Evolutionary conservation across 2,329 filamentous ascomycete species (phyloP).

Genomic region (Chrysoporthe austroafricana): DNA sequence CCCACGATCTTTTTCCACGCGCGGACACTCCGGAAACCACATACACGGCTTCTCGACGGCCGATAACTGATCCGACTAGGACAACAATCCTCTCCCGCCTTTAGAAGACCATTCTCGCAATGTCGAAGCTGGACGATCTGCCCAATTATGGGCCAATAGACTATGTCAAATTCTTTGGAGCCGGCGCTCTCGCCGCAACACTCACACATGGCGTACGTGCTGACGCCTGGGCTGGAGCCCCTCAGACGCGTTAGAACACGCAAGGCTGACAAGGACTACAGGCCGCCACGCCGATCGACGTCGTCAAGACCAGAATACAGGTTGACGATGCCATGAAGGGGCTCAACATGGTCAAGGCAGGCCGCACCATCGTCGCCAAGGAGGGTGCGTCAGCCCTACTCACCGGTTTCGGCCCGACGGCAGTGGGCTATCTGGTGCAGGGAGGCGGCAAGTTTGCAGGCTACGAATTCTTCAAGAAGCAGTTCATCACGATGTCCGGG

Average conservation of each 20-base stretch:
- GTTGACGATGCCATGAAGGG: slow-evolving; percentile 87
- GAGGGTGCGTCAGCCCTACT: slow-evolving; percentile 81
- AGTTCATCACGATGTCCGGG: slow-evolving; percentile 72
- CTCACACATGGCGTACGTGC: slow-evolving; percentile 53
- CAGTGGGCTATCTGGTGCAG: slow-evolving; percentile 86
- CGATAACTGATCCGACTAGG: neutral
- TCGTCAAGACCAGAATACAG: slow-evolving; percentile 91
- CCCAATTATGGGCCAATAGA: slow-evolving; percentile 48
- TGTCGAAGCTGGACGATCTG: slow-evolving; percentile 35
- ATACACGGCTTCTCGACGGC: no score
- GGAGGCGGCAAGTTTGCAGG: slow-evolving; percentile 90
- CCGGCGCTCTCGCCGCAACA: slow-evolving; percentile 56
- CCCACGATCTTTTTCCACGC: neutral
- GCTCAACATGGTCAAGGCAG: slow-evolving; percentile 78
- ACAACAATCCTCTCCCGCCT: neutral
- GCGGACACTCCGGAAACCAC: neutral
- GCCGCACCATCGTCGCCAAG: slow-evolving; percentile 74
- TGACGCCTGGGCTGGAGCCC: slow-evolving; percentile 28
- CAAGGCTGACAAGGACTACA: slow-evolving; percentile 31
- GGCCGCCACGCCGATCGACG: slow-evolving; percentile 62
- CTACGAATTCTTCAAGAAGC: slow-evolving; percentile 94
- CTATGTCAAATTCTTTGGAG: slow-evolving; percentile 58
- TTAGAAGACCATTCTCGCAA: neutral
- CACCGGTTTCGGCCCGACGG: slow-evolving; percentile 83
- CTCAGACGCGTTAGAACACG: neutral